phyloP scores from a whole-genome alignment of 2,329 filamentous ascomycete genomes.

The Aspergillus persii region DNA sequence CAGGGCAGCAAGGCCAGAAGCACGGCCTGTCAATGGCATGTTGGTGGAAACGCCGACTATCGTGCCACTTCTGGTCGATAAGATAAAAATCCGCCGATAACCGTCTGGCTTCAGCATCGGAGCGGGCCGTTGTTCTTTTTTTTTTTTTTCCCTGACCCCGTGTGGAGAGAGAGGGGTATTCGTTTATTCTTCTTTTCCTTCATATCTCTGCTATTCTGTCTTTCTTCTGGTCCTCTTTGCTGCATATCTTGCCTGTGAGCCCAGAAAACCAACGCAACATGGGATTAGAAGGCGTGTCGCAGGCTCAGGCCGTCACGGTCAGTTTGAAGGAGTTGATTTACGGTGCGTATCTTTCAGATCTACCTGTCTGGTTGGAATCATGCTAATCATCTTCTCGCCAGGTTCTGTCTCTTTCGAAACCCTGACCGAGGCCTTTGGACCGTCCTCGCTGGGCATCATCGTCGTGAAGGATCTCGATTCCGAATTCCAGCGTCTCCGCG shows the following conservation, averaged over 20 bases:
- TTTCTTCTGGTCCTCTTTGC: not conserved
- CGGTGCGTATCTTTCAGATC: slow-evolving; percentile 30
- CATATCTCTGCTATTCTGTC: not conserved
- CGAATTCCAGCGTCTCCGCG: slow-evolving; percentile 69
- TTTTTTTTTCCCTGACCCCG: not conserved
- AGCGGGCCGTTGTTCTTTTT: slow-evolving; percentile 14
- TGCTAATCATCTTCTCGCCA: slow-evolving; percentile 6
- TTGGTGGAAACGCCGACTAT: not conserved
- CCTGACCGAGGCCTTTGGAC: slow-evolving; percentile 73
- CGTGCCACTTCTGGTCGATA: slow-evolving; percentile 4
- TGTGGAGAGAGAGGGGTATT: slow-evolving; percentile 25
- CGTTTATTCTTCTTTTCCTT: not conserved
- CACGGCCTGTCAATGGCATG: not conserved
- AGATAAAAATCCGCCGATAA: slow-evolving; percentile 12
- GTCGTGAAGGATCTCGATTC: slow-evolving; percentile 82
- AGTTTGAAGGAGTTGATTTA: slow-evolving; percentile 48
- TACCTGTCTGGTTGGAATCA: not conserved
- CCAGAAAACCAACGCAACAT: slow-evolving; percentile 11
- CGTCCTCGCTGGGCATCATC: slow-evolving; percentile 85
- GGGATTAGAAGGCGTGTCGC: slow-evolving; percentile 20
- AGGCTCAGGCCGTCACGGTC: slow-evolving; percentile 46
- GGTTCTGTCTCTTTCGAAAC: slow-evolving; percentile 44
- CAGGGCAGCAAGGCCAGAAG: not conserved
- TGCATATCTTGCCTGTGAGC: not conserved
- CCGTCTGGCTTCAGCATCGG: slow-evolving; percentile 11